Conservation (phyloP, 176 grass and related monocot genomes). For the Chloris gayana region DNA sequence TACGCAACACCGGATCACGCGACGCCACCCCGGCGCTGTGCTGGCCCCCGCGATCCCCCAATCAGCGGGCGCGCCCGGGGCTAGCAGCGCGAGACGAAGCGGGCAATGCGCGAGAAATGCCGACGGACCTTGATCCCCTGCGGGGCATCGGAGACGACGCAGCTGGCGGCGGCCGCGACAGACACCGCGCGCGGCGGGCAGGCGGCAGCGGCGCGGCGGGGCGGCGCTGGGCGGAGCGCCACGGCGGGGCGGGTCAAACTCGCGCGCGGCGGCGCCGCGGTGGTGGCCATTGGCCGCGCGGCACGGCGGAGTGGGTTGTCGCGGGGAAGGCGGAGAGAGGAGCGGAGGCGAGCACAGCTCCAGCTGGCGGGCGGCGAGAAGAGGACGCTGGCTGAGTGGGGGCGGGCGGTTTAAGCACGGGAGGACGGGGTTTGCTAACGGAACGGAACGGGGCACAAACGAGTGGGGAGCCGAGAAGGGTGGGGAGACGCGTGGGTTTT, state of each 20-base stretch:
- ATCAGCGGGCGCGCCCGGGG: background rate
- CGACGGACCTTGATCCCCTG: slow-evolving; percentile 24
- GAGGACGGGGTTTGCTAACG: slow-evolving; percentile 16
- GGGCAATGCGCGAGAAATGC: background rate
- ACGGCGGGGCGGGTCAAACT: background rate
- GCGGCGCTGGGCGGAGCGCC: too few species aligned
- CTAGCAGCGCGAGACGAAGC: too few species aligned
- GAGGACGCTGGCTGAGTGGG: background rate
- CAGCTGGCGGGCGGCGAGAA: background rate
- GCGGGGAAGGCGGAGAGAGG: background rate
- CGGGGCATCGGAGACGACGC: slow-evolving; percentile 27
- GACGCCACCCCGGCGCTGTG: background rate
- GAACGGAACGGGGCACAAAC: background rate
- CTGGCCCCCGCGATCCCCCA: background rate
- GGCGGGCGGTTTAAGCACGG: background rate
- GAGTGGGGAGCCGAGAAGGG: slow-evolving; percentile 21
- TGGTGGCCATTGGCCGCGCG: slow-evolving; percentile 28
- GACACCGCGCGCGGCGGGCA: background rate
- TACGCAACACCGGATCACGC: background rate
- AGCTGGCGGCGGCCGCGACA: slow-evolving; percentile 8
- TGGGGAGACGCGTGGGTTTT: slow-evolving; percentile 30
- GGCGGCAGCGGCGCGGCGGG: background rate
- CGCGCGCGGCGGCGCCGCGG: background rate
- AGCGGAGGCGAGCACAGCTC: background rate
- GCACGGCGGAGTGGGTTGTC: background rate